Evolutionary conservation across 345 rosid genomes (phyloP), one percentile per base, ranked within the genome.

Genomic region (Cardamine chenopodiifolia): DNA sequence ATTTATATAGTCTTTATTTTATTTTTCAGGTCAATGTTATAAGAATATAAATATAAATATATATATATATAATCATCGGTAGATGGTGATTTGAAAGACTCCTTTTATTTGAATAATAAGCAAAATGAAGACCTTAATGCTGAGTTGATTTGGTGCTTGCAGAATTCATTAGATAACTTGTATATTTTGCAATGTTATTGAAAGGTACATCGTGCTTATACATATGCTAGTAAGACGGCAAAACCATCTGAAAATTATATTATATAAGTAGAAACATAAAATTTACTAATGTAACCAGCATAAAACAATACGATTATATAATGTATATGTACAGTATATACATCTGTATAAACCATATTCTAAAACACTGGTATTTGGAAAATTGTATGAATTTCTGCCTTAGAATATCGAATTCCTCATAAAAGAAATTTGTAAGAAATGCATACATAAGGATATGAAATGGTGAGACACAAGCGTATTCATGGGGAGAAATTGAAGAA

Each of bases 401-500:
- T 48, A 39, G 10, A 18, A 19, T 47, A 50, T 28, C 14, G n/a
- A 60, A 10, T 35, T 17, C 29, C 55, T 76, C 49, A 3, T 17
- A n/a, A 2, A 0, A 13, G 0, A 5, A 0, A 1, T 37, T 15
- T 61, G 63, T 54, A 62, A 54, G 55, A 28, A n/a, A 72, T 17
- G 20, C 25, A 74, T 40, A 48, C 5, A 60, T 52, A 40, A 35
- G 32, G 70, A 45, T 76, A 76, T 62, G 50, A 44, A 54, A 69
- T 54, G 59, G 58, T 62, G 50, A 70, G 62, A 64, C 67, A 64
- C 3, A 58, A 57, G 65, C 26, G 45, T 71, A 49, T 71, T 48
- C 76, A 71, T 14, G 31, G 31, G 62, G 63, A 65, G 45, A 39
- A 71, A 71, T 29, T 17, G 25, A 55, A 77, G 66, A 76, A 63